Evolutionary conservation across 1,284 basidiomycete species (phyloP).

Genomic region (Melampsora larici-populina): DNA sequence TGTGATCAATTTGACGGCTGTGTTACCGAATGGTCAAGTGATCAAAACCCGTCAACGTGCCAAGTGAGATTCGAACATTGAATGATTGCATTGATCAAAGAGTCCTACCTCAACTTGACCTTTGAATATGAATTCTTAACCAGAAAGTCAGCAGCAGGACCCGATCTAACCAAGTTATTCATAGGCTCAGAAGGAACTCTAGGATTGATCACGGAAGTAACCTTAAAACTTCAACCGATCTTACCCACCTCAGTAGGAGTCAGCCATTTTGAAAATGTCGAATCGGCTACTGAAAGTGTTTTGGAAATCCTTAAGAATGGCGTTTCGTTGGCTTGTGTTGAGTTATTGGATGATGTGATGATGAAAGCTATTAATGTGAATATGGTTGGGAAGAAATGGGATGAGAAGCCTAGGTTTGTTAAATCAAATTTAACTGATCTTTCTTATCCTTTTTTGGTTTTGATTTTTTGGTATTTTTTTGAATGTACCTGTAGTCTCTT

Average conservation of each 20-base stretch:
- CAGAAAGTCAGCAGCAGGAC: slow-evolving; percentile 81
- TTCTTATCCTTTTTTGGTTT: slow-evolving; percentile 54
- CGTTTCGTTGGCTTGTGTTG: slow-evolving; percentile 60
- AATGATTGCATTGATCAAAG: neutral
- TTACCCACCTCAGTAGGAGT: slow-evolving; percentile 66
- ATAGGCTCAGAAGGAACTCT: slow-evolving; percentile 91
- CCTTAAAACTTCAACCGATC: slow-evolving; percentile 65
- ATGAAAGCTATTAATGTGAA: slow-evolving; percentile 43
- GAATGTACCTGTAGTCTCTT: slow-evolving; percentile 11
- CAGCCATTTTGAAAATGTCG: slow-evolving; percentile 58
- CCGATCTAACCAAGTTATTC: slow-evolving; percentile 85
- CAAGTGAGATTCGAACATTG: slow-evolving; percentile 44
- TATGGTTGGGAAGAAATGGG: slow-evolving; percentile 28
- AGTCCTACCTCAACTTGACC: neutral
- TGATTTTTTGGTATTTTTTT: slow-evolving; percentile 55
- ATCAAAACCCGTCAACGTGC: slow-evolving; percentile 86
- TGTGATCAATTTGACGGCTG: slow-evolving; percentile 53
- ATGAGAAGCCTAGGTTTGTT: slow-evolving; percentile 25
- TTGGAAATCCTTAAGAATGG: slow-evolving; percentile 61
- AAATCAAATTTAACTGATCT: neutral
- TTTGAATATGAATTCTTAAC: neutral
- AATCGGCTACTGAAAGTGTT: slow-evolving; percentile 67
- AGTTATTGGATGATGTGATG: slow-evolving; percentile 44
- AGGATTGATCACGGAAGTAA: slow-evolving; percentile 85
- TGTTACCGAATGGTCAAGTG: slow-evolving; percentile 82